Evolutionary conservation across 495 filamentous ascomycete genomes (phyloP).

Genomic region (Trichocladium uniseriatum): DNA sequence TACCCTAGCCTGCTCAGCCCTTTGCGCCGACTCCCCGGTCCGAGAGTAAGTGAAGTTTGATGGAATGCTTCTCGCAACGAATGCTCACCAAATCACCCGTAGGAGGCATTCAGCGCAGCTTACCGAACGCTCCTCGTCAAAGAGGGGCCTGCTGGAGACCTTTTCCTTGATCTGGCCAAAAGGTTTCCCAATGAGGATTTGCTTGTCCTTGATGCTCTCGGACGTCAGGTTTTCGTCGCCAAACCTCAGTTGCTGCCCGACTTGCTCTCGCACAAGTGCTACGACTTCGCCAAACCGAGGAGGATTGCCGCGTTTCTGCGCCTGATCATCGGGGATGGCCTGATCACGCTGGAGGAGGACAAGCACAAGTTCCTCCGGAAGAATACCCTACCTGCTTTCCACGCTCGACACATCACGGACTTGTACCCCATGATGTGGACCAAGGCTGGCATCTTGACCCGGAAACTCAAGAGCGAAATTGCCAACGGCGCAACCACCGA

Average conservation of each 20-base stretch:
- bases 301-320: slow-evolving; percentile 48
- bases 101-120: not conserved
- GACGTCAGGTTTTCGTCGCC: not conserved
- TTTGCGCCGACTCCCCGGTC: not conserved
- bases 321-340: slow-evolving; percentile 60
- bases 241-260: slow-evolving; percentile 41
- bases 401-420: slow-evolving; percentile 76
- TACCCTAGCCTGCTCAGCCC: slow-evolving; percentile 2
- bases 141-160: not conserved
- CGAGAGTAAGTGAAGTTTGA: not conserved
- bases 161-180: slow-evolving; percentile 1
- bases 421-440: slow-evolving; percentile 75
- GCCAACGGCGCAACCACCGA: slow-evolving; percentile 17
- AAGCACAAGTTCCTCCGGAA: slow-evolving; percentile 74
- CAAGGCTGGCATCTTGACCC: slow-evolving; percentile 41
- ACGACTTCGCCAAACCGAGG: slow-evolving; percentile 66
- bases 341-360: slow-evolving; percentile 74
- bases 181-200: not conserved
- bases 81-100: not conserved
- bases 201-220: not conserved
- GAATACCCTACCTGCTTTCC: slow-evolving; percentile 72
- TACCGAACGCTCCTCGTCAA: not conserved
- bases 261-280: slow-evolving; percentile 55
- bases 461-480: slow-evolving; percentile 20
- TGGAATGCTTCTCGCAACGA: not conserved